A percentile compares a stretch with the other conserved stretches of the same genome.
Evolutionary conservation across 2,329 filamentous ascomycete genomes (phyloP).

Genomic region (Blastomyces parvus): DNA sequence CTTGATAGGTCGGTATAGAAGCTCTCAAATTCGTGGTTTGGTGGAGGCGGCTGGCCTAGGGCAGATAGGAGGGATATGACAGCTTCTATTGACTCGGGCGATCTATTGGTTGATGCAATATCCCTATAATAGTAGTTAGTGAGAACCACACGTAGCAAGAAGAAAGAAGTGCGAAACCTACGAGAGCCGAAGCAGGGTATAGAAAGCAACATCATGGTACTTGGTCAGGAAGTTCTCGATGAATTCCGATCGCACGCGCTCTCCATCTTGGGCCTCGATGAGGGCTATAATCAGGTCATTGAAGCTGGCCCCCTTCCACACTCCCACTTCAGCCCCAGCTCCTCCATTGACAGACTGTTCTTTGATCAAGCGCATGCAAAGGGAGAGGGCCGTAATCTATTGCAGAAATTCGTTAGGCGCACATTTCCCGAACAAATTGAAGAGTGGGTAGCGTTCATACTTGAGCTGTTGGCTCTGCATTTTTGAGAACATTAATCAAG

Average conservation of each 20-base stretch:
- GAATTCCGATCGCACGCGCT: conserved; percentile 60
- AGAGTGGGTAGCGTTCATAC: conserved; percentile 17
- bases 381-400: conserved; percentile 59
- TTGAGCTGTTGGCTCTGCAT: conserved; percentile 50
- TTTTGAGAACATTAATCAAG: conserved; percentile 52
- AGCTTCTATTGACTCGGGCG: conserved; percentile 25
- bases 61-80: conserved; percentile 32
- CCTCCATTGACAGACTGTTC: conserved; percentile 55
- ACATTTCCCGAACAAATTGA: neutral
- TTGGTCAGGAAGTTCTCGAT: conserved; percentile 66
- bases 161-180: conserved; percentile 36
- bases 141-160: neutral
- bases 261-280: conserved; percentile 48
- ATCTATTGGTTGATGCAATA: conserved; percentile 25
- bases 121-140: conserved; percentile 23
- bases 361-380: conserved; percentile 77
- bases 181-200: conserved; percentile 66
- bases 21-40: conserved; percentile 29
- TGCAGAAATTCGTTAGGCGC: conserved; percentile 1
- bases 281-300: conserved; percentile 54
- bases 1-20: conserved; percentile 43
- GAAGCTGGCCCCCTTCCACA: conserved; percentile 61
- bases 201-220: conserved; percentile 77
- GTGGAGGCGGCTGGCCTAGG: conserved; percentile 57
- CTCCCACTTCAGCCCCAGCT: conserved; percentile 52